Conservation (phyloP, 495 filamentous ascomycete genomes). For the Tetracladium setigerum region DNA sequence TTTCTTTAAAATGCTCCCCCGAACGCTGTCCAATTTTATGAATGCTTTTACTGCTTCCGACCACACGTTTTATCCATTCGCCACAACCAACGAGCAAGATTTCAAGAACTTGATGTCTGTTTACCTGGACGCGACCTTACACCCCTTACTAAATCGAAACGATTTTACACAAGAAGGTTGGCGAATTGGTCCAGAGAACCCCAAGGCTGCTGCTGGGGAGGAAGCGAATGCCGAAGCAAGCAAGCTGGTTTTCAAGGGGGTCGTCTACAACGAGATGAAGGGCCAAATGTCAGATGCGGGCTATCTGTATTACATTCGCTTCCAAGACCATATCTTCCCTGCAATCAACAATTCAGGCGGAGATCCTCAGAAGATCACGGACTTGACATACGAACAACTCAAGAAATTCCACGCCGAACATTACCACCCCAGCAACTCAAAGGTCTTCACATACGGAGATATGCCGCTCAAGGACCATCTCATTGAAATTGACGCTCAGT, state of each 20-base stretch:
- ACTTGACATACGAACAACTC: conserved; percentile 81
- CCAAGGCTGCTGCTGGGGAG: conserved; percentile 43
- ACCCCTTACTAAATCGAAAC: conserved; percentile 77
- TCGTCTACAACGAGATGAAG: conserved; percentile 99
- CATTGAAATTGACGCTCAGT: conserved; percentile 60
- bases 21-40: conserved; percentile 98
- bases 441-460: conserved; percentile 91
- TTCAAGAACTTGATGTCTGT: conserved; percentile 95
- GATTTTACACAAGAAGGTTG: conserved; percentile 97
- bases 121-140: conserved; percentile 89
- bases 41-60: conserved; percentile 95
- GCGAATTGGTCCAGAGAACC: conserved; percentile 89
- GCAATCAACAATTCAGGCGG: conserved; percentile 93
- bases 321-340: conserved; percentile 90
- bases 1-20: conserved; percentile 99
- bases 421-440: conserved; percentile 95
- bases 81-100: conserved; percentile 93
- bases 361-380: conserved; percentile 91
- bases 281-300: conserved; percentile 96
- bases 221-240: conserved; percentile 29
- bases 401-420: conserved; percentile 80
- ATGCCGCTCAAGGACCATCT: conserved; percentile 79
- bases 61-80: conserved; percentile 97
- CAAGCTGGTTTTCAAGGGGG: conserved; percentile 89
- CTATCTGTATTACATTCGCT: conserved; percentile 90